Conservation (phyloP, 768 basidiomycete genomes). For the Ramaria rubella region DNA sequence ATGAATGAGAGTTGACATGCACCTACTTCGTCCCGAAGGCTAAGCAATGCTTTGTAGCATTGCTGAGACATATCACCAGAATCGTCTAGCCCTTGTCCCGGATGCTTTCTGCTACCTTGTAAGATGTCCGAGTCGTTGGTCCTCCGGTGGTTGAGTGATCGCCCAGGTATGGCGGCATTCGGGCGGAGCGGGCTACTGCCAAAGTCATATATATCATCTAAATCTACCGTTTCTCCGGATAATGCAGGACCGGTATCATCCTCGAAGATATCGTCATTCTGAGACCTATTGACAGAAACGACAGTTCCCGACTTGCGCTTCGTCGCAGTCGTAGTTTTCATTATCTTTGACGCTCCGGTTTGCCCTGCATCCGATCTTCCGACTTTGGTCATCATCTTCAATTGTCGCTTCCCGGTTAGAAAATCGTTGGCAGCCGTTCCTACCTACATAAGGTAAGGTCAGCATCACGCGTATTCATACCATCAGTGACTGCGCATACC, state of each 20-base stretch:
- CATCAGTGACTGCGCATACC: slow-evolving; percentile 28
- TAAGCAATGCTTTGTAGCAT: slow-evolving; percentile 12
- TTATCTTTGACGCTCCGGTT: slow-evolving; percentile 1
- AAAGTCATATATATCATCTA: slow-evolving; percentile 9
- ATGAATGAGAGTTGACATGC: background rate
- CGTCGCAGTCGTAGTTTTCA: background rate
- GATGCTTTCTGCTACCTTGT: background rate
- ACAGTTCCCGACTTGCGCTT: slow-evolving; percentile 5
- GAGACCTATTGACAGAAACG: slow-evolving; percentile 9
- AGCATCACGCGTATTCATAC: background rate
- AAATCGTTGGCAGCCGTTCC: slow-evolving; percentile 13
- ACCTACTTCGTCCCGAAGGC: slow-evolving; percentile 5
- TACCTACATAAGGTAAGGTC: slow-evolving; percentile 9
- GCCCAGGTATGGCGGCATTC: background rate
- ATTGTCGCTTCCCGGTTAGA: slow-evolving; percentile 2
- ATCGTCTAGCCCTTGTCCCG: background rate
- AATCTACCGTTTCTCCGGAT: slow-evolving; percentile 4
- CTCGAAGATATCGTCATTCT: slow-evolving; percentile 7
- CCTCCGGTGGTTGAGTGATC: background rate
- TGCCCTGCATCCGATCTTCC: background rate
- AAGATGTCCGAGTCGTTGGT: background rate
- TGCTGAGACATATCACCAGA: slow-evolving; percentile 2
- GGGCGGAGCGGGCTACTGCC: slow-evolving; percentile 9
- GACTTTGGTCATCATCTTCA: slow-evolving; percentile 12
- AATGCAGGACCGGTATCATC: background rate